Percentiles rank a stretch among this genome's conserved stretches.
phyloP scores from a whole-genome alignment of 2,329 filamentous ascomycete genomes.

The Cytospora leucostoma region DNA sequence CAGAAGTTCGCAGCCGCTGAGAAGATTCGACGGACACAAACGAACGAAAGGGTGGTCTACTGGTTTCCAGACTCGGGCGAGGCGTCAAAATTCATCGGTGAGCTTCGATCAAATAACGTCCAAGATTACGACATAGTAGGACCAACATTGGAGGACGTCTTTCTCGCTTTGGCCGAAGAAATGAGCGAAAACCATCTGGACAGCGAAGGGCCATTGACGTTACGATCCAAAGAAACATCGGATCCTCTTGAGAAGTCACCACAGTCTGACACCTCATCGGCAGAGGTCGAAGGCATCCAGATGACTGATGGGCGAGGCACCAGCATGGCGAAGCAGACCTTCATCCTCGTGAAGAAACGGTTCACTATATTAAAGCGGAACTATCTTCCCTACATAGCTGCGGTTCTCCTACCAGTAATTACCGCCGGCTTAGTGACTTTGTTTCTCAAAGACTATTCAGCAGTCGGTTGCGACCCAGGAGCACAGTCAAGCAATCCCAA shows the following conservation, averaged over 20 bases:
- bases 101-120: constrained; percentile 67
- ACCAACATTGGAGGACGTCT: constrained; percentile 91
- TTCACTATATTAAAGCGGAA: constrained; percentile 76
- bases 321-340: constrained; percentile 55
- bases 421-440: constrained; percentile 78
- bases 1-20: constrained; percentile 14
- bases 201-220: constrained; percentile 24
- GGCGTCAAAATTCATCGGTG: constrained; percentile 70
- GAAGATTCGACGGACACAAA: constrained; percentile 9
- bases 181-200: constrained; percentile 52
- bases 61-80: constrained; percentile 67
- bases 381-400: constrained; percentile 72
- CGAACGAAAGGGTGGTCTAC: constrained; percentile 62
- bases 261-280: constrained; percentile 19
- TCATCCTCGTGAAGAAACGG: constrained; percentile 77
- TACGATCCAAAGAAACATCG: constrained; percentile 23
- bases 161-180: constrained; percentile 83
- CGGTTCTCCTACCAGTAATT: constrained; percentile 75
- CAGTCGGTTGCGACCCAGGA: constrained; percentile 53
- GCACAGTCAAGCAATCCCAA: constrained; percentile 37
- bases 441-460: constrained; percentile 62
- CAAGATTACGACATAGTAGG: constrained; percentile 82
- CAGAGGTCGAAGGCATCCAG: constrained; percentile 12
- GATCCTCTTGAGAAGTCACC: constrained; percentile 10
- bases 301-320: constrained; percentile 25